Percentiles rank a stretch among this genome's conserved stretches.
Conservation (phyloP, 2,329 filamentous ascomycete genomes). For the Colletotrichum filicis region DNA sequence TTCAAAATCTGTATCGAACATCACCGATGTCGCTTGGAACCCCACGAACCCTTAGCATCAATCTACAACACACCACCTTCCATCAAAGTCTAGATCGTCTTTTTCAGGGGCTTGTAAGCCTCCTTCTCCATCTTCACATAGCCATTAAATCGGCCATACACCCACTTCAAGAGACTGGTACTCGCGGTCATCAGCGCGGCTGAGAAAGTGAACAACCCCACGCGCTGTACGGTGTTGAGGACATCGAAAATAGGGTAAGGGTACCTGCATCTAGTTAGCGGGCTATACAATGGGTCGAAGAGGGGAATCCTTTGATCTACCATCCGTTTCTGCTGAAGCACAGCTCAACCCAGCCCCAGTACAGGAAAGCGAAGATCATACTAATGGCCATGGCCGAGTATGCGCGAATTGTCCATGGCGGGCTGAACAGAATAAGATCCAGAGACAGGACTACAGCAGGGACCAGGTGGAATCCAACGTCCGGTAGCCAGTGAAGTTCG, state of each 20-base stretch:
- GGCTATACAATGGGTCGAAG: slow-evolving; percentile 37
- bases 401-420: slow-evolving; percentile 75
- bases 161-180: slow-evolving; percentile 74
- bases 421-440: slow-evolving; percentile 76
- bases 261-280: slow-evolving; percentile 64
- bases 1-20: not conserved
- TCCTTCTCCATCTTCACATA: slow-evolving; percentile 52
- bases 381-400: slow-evolving; percentile 70
- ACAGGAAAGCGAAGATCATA: slow-evolving; percentile 69
- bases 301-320: slow-evolving; percentile 50
- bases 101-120: slow-evolving; percentile 46
- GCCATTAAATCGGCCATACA: slow-evolving; percentile 76
- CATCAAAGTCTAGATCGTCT: slow-evolving; percentile 31
- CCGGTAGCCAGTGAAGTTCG: slow-evolving; percentile 64
- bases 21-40: slow-evolving; percentile 13
- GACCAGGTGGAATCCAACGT: slow-evolving; percentile 74
- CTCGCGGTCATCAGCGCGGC: slow-evolving; percentile 78
- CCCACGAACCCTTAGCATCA: not conserved
- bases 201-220: slow-evolving; percentile 75
- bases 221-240: slow-evolving; percentile 72
- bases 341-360: slow-evolving; percentile 83
- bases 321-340: slow-evolving; percentile 76
- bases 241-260: slow-evolving; percentile 87
- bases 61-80: not conserved
- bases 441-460: slow-evolving; percentile 72